These are phyloP conservation scores for Metarhizium brunneum DNA, from an alignment of 2,329 filamentous ascomycete species.

Conservation along the genomic window DNA sequence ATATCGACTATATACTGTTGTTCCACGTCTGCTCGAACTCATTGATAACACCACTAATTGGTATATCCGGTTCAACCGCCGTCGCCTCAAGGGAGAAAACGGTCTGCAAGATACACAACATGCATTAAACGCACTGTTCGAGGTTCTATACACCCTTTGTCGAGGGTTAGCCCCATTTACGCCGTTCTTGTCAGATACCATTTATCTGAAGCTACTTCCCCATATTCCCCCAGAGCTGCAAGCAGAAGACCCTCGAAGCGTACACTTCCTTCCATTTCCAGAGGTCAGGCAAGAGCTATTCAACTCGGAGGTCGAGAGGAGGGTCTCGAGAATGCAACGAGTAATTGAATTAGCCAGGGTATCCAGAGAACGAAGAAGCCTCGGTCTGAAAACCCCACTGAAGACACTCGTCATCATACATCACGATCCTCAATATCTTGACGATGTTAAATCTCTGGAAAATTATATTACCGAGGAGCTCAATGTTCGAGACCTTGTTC, in stretches of 20 bases:
- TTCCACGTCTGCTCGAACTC: conserved; percentile 70
- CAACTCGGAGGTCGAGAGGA: conserved; percentile 74
- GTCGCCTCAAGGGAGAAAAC: conserved; percentile 82
- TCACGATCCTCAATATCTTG: conserved; percentile 69
- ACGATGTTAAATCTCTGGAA: conserved; percentile 77
- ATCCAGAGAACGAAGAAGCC: conserved; percentile 72
- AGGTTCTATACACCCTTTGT: conserved; percentile 83
- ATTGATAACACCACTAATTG: conserved; percentile 98
- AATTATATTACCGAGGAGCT: conserved; percentile 87
- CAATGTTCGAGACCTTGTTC: conserved; percentile 76
- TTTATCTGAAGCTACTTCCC: conserved; percentile 75
- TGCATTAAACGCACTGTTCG: conserved; percentile 88
- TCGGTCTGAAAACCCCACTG: conserved; percentile 83
- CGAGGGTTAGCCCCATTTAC: conserved; percentile 88
- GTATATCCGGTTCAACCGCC: conserved; percentile 94
- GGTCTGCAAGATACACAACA: conserved; percentile 79
- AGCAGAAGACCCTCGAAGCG: conserved; percentile 68
- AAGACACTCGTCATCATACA: conserved; percentile 88
- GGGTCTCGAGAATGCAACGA: conserved; percentile 84
- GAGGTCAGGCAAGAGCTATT: conserved; percentile 84
- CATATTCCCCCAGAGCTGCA: conserved; percentile 66
- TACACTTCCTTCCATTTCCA: conserved; percentile 89
- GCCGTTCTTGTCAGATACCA: conserved; percentile 90
- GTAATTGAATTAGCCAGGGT: conserved; percentile 88
- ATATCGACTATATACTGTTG: conserved; percentile 82